These are phyloP conservation scores for Gastrodia elata DNA, from an alignment of 106 monocot genomes.

Conservation along the genomic window DNA sequence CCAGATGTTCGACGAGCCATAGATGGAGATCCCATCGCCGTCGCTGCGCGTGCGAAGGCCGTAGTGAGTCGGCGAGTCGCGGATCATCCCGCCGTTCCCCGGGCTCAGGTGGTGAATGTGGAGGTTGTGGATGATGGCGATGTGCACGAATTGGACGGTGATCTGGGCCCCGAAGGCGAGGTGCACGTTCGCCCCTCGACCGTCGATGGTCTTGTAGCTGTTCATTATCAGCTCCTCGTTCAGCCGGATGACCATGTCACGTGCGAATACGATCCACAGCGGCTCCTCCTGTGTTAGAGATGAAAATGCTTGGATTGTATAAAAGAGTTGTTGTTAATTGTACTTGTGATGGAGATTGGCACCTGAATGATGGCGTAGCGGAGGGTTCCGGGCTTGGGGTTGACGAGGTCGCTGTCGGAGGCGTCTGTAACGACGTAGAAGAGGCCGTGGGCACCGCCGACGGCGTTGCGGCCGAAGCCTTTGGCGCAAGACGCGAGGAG, in stretches of 20 bases:
- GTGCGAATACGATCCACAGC: too few species aligned
- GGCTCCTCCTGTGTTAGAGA: too few species aligned
- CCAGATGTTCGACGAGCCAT: not conserved
- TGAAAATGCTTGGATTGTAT: not conserved
- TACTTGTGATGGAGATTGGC: not conserved
- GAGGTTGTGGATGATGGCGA: too few species aligned
- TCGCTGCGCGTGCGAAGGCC: not conserved
- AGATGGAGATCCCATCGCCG: not conserved
- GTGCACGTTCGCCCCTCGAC: too few species aligned
- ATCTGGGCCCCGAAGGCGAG: too few species aligned
- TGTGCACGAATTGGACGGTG: too few species aligned
- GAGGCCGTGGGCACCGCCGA: slow-evolving; percentile 17
- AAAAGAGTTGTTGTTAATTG: not conserved
- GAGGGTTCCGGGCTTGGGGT: slow-evolving; percentile 25
- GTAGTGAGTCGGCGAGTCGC: not conserved
- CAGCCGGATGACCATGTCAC: too few species aligned
- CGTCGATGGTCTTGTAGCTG: too few species aligned
- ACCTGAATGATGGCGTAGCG: not conserved
- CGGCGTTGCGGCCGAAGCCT: slow-evolving; percentile 21
- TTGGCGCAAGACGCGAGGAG: too few species aligned
- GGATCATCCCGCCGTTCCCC: slow-evolving; percentile 3
- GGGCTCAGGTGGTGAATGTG: not conserved
- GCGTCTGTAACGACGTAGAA: slow-evolving; percentile 31
- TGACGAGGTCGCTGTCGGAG: slow-evolving; percentile 23
- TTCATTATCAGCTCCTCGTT: too few species aligned